Evolutionary conservation across 257 asterid genomes (phyloP).

Genomic region (Scutellaria minor): DNA sequence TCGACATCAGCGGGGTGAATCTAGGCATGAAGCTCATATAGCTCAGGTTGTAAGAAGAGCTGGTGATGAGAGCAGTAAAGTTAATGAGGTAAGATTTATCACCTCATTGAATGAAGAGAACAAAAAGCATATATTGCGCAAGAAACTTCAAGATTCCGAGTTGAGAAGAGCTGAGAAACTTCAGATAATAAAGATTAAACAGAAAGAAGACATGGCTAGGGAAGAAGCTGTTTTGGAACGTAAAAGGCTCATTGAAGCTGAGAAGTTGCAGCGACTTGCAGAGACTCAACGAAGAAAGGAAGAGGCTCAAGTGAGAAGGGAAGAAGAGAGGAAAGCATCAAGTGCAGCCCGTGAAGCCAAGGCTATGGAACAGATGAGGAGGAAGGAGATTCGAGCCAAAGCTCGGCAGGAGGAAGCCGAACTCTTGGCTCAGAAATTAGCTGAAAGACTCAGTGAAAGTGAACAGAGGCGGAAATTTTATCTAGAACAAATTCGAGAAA

Average conservation of each 20-base stretch:
- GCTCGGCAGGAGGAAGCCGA: constrained; percentile 99
- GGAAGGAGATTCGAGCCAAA: constrained; percentile 91
- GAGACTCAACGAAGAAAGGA: constrained; percentile 94
- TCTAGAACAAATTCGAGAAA: constrained; percentile 96
- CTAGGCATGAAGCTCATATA: constrained; percentile 92
- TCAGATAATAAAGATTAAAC: constrained; percentile 81
- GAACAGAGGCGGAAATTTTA: constrained; percentile 92
- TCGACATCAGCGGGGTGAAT: constrained; percentile 89
- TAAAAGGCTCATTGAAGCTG: constrained; percentile 89
- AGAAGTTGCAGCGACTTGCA: constrained; percentile 93
- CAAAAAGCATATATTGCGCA: constrained; percentile 87
- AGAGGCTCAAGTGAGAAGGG: constrained; percentile 97
- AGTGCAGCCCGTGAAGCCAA: constrained; percentile 99
- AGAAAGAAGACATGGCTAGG: constrained; percentile 94
- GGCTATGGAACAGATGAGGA: constrained; percentile 88
- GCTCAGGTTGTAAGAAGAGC: constrained; percentile 99
- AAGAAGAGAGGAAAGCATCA: constrained; percentile 97
- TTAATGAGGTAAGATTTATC: constrained; percentile 96
- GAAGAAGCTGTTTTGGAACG: constrained; percentile 99
- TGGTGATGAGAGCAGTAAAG: constrained; percentile 97
- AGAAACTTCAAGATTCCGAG: constrained; percentile 89
- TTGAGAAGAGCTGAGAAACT: constrained; percentile 95
- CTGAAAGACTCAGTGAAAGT: constrained; percentile 94
- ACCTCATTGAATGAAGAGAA: constrained; percentile 97
- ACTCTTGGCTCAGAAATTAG: constrained; percentile 92